These are phyloP conservation scores for Aegle marmelos DNA, from an alignment of 345 rosid genomes.

Conservation along the genomic window DNA sequence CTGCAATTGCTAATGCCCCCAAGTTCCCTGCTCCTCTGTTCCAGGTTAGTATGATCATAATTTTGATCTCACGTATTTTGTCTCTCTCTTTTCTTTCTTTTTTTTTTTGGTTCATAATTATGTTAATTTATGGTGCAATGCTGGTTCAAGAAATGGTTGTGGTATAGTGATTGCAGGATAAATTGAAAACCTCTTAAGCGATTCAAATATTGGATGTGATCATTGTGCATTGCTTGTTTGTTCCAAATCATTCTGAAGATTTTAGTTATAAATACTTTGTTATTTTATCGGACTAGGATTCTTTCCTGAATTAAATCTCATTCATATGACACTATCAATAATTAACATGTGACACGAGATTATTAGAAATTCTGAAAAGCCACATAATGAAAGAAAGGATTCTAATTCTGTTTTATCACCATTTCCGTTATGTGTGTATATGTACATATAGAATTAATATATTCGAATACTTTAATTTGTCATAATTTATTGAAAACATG, in stretches of 20 bases:
- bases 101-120: not conserved
- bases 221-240: not conserved
- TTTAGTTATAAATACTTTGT: too few relatives aligned
- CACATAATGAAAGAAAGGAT: too few relatives aligned
- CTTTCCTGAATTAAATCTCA: too few relatives aligned
- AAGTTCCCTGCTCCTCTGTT: slow-evolving; percentile 65
- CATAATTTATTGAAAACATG: not conserved
- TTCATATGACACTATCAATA: too few relatives aligned
- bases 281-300: too few relatives aligned
- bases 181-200: not conserved
- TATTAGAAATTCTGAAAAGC: too few relatives aligned
- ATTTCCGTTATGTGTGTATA: not conserved
- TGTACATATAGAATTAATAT: not conserved
- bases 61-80: not conserved
- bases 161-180: not conserved
- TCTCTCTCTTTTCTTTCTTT: not conserved
- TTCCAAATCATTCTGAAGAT: not conserved
- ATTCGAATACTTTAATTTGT: not conserved
- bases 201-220: not conserved
- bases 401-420: not conserved
- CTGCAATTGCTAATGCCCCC: slow-evolving; percentile 50
- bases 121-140: not conserved
- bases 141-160: not conserved
- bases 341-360: too few relatives aligned
- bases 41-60: slow-evolving; percentile 34